phyloP scores from a whole-genome alignment of 2,329 filamentous ascomycete species.

The Macrophomina tecta region DNA sequence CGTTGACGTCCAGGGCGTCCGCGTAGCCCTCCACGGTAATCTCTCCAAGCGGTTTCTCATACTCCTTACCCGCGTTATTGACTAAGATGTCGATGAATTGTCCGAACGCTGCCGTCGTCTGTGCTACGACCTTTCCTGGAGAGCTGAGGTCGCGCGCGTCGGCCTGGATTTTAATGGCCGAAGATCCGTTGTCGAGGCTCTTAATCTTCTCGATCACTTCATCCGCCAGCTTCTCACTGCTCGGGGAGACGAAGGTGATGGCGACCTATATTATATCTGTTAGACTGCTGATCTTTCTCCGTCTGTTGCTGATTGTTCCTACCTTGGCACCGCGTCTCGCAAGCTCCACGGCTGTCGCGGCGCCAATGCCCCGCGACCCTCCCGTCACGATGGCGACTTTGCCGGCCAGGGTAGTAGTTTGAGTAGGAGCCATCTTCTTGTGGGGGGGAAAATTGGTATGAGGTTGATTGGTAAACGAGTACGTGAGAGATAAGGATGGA shows the following conservation, averaged over 20 bases:
- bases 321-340: background rate
- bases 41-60: slow-evolving; percentile 82
- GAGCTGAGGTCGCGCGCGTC: slow-evolving; percentile 87
- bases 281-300: no score
- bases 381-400: background rate
- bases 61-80: slow-evolving; percentile 95
- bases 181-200: slow-evolving; percentile 42
- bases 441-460: no score
- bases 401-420: background rate
- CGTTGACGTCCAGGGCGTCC: slow-evolving; percentile 90
- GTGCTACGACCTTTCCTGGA: slow-evolving; percentile 67
- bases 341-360: background rate
- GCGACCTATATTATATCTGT: slow-evolving; percentile 39
- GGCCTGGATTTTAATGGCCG: slow-evolving; percentile 74
- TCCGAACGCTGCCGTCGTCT: slow-evolving; percentile 59
- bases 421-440: no score
- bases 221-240: slow-evolving; percentile 43
- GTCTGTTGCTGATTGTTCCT: background rate
- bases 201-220: slow-evolving; percentile 38
- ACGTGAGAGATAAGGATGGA: no score
- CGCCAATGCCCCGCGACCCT: background rate
- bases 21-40: slow-evolving; percentile 83
- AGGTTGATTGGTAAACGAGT: no score
- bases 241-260: slow-evolving; percentile 51
- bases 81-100: slow-evolving; percentile 85